A percentile compares a stretch with the other conserved stretches of the same genome.
Conservation (phyloP, 2,329 filamentous ascomycete genomes). For the Teratosphaeria nubilosa region DNA sequence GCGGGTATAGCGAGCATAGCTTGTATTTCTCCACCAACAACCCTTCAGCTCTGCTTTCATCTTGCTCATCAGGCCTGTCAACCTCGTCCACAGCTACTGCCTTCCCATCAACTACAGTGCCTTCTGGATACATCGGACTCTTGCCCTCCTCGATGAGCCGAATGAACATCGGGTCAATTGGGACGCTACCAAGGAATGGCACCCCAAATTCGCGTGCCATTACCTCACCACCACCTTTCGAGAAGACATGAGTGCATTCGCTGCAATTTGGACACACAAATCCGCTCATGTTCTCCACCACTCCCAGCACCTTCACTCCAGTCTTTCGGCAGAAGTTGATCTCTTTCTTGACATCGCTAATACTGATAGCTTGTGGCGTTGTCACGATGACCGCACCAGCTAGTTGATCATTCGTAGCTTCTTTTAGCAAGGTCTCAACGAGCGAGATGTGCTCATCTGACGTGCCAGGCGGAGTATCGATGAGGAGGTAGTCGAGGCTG, state of each 20-base stretch:
- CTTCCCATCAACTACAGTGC: conserved; percentile 51
- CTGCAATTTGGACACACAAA: conserved; percentile 68
- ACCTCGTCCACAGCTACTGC: conserved; percentile 29
- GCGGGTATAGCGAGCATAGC: conserved; percentile 57
- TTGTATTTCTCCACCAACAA: conserved; percentile 62
- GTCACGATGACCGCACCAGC: conserved; percentile 89
- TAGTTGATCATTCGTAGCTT: conserved; percentile 51
- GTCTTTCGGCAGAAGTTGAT: conserved; percentile 89
- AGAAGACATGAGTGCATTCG: conserved; percentile 90
- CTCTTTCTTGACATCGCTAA: conserved; percentile 88
- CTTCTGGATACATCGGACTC: conserved; percentile 57
- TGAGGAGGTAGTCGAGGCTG: conserved; percentile 78
- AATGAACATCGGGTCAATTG: conserved; percentile 88
- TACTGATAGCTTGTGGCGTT: conserved; percentile 87
- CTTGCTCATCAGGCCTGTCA: conserved; percentile 12
- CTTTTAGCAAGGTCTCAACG: conserved; percentile 53
- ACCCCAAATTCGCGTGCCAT: conserved; percentile 85
- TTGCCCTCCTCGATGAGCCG: conserved; percentile 68
- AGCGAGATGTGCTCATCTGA: conserved; percentile 96
- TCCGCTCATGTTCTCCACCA: conserved; percentile 94
- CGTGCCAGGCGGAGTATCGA: conserved; percentile 93
- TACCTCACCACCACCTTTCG: conserved; percentile 74
- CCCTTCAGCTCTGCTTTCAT: conserved; percentile 23
- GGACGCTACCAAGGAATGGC: conserved; percentile 73
- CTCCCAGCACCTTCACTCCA: conserved; percentile 67